phyloP scores from a whole-genome alignment of 2,329 filamentous ascomycete species.

The Coniella vitis region DNA sequence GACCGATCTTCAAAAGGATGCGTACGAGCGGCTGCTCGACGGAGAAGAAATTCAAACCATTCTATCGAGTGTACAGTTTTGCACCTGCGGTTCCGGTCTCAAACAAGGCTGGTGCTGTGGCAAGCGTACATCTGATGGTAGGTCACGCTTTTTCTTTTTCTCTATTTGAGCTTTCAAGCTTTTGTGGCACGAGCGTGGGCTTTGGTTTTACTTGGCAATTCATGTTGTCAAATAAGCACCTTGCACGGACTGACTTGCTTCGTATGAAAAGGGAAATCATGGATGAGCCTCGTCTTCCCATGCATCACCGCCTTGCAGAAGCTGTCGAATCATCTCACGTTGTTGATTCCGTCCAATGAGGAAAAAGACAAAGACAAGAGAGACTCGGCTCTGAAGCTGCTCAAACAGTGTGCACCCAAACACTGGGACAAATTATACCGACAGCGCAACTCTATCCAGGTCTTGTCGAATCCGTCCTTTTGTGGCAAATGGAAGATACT shows the following conservation, averaged over 20 bases:
- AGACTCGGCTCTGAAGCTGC: constrained; percentile 64
- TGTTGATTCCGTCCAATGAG: constrained; percentile 60
- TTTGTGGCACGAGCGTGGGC: not conserved
- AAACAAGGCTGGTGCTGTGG: constrained; percentile 80
- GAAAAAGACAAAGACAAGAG: constrained; percentile 61
- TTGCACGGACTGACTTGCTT: too few species aligned
- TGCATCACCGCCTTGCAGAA: constrained; percentile 78
- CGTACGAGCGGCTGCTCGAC: constrained; percentile 76
- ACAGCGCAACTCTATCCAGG: constrained; percentile 70
- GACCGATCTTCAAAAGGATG: constrained; percentile 70
- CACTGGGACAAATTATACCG: constrained; percentile 68
- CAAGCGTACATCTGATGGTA: constrained; percentile 45
- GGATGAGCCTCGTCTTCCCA: constrained; percentile 78
- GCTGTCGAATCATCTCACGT: constrained; percentile 84
- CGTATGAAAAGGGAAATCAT: constrained; percentile 41
- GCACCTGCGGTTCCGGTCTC: constrained; percentile 61
- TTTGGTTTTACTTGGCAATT: too few species aligned
- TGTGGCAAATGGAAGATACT: constrained; percentile 97
- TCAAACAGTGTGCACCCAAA: constrained; percentile 69
- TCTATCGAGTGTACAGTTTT: constrained; percentile 58
- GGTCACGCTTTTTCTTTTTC: not conserved
- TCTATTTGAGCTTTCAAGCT: not conserved
- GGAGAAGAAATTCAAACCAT: constrained; percentile 65
- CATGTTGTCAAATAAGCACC: not conserved
- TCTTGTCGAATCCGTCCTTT: constrained; percentile 79